Base-by-base conservation (phyloP, 805 yeast genomes). In the Ogataea parapolymorpha region DNA sequence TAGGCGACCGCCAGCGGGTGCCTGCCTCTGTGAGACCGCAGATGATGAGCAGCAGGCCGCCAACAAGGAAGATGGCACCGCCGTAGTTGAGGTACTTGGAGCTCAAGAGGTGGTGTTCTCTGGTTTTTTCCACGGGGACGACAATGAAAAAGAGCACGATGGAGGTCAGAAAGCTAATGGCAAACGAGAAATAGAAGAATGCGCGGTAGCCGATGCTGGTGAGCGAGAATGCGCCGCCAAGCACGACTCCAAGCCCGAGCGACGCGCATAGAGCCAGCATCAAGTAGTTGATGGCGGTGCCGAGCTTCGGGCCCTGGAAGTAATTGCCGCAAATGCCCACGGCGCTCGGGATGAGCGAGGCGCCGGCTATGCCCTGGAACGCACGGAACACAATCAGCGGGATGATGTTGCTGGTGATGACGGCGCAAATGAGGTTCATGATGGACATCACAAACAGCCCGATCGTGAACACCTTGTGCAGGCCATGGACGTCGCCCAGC, bases 11-110 rank as follows among this genome's bases (percentile, higher is more conserved):
- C 77, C 77, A 73, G 1, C 55, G 53, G 6, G 60, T 61, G 17
- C 75, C 75, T 13, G 73, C 75, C 48, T 70, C 70, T 0, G 72
- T 70, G 32, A 73, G 55, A 0, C 75, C 79, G 8, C 67, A 57
- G 23, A 72, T 71, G 3, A 71, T 48, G 30, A 72, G 49, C 4
- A 72, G 37, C 5, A 62, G 49, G 0, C 74, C 75, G 13, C 51
- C 37, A 14, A 71, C 65, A 9, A 70, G 44, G 7, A 62, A 5
- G 12, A 39, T n/a, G 12, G 42, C 42, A 4, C 42, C 35, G 11
- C 30, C 31, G 14, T 24, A 41, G 24, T 41, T 37, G 22, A 37
- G 22, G 24, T 37, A 15, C 4, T 14, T 44, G 9, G 59, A 50
- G 20, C 14, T 46, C 46, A 37, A 42, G 20, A 14, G 45, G 44